A percentile compares a stretch with the other conserved stretches of the same genome.
Conservation (phyloP, 2,329 filamentous ascomycete genomes). For the Drechslerella dactyloides region DNA sequence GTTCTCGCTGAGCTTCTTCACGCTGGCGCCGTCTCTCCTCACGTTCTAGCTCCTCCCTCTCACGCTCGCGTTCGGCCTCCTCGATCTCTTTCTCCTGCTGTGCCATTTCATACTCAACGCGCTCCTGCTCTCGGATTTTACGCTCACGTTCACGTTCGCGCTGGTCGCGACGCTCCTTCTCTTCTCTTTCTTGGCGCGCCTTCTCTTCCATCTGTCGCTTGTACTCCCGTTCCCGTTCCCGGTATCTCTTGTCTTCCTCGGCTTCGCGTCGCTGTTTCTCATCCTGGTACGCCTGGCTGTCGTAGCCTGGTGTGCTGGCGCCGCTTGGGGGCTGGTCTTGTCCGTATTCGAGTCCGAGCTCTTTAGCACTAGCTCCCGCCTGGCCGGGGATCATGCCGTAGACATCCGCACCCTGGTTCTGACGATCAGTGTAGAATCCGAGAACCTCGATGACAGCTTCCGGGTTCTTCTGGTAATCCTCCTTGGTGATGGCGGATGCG, state of each 20-base stretch:
- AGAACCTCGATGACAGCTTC: conserved; percentile 74
- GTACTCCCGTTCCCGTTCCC: conserved; percentile 50
- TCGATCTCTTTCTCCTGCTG: conserved; percentile 57
- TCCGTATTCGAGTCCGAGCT: conserved; percentile 53
- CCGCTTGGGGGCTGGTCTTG: conserved; percentile 9
- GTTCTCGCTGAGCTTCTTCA: conserved; percentile 59
- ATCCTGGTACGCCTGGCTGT: conserved; percentile 58
- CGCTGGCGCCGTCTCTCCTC: conserved; percentile 67
- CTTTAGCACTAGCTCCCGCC: conserved; percentile 62
- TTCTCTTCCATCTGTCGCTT: conserved; percentile 54
- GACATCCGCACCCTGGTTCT: conserved; percentile 68
- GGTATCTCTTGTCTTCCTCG: conserved; percentile 36
- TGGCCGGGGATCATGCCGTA: conserved; percentile 71
- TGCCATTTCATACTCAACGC: conserved; percentile 56
- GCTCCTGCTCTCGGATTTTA: conserved; percentile 20
- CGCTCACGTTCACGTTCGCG: conserved; percentile 58
- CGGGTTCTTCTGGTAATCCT: conserved; percentile 97
- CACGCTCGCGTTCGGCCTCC: conserved; percentile 61
- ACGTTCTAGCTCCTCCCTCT: conserved; percentile 65
- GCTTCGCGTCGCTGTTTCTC: conserved; percentile 51
- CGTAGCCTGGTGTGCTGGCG: conserved; percentile 24
- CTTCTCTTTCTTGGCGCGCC: conserved; percentile 32
- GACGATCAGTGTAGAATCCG: conserved; percentile 73
- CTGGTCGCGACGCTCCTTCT: conserved; percentile 52
- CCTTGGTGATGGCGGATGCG: conserved; percentile 95